Evolutionary conservation across 176 grass and related monocot genomes (phyloP), one percentile per base, ranked within the genome.

Genomic region (Rhynchospora breviuscula): DNA sequence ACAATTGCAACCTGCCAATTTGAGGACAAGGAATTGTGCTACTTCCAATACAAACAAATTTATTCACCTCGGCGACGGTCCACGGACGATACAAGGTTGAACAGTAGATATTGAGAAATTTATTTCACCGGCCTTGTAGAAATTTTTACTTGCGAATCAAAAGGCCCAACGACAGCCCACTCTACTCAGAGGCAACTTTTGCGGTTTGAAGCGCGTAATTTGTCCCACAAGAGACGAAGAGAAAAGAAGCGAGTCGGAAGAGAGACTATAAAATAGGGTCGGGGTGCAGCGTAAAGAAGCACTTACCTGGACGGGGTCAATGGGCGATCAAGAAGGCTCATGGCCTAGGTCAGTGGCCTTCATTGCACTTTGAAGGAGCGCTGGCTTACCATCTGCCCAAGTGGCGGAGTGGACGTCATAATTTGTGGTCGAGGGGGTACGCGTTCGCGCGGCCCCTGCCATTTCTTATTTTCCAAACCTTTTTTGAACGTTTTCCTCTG

Each of bases 391-490:
- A 40, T 40, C 35, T 40, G 35, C 35, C 35, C 35, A 40, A 40
- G 35, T 40, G 35, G 35, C 35, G 35, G 35, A 40, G 35, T 40
- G 35, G 35, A 40, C 35, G 35, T 40, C 35, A 40, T 2, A 40
- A 40, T 40, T 40, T 40, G 35, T 40, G 35, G 10, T 53, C n/a
- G 91, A 79, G 84, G 91, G 91, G 88, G 91, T 90, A 88, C 84
- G 86, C 91, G 88, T 88, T 46, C 88, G 88, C 91, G 91, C 91
- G 86, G 85, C 90, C 91, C 88, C 91, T 26, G 17, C 87, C 67
- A 92, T 78, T 64, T 6, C 18, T 6, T 0, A 0, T 0, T 23
- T 29, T 29, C 1, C 26, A 29, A 29, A 29, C 26, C 1, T 29
- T 29, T 29, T 29, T n/a, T n/a, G n/a, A n/a, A n/a, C 26, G 26